phyloP scores from a whole-genome alignment of 2,329 filamentous ascomycete genomes.

The Verticillium tricorpus region DNA sequence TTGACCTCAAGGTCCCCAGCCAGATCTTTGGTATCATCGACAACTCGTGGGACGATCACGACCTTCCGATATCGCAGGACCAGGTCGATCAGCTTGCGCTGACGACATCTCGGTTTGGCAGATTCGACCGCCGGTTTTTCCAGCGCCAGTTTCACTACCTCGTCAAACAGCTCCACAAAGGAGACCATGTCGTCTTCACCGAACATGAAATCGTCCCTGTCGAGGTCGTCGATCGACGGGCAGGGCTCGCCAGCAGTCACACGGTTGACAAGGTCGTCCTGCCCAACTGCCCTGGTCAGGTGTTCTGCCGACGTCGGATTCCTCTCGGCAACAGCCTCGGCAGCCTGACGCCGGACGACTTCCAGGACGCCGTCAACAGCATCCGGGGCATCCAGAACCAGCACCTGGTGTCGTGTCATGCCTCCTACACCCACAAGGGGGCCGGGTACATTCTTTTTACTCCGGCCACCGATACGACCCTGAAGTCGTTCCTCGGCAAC shows the following conservation, averaged over 20 bases:
- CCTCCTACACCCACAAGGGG: constrained; percentile 63
- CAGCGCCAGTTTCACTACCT: constrained; percentile 67
- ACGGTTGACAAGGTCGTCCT: constrained; percentile 57
- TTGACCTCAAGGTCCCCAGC: constrained; percentile 65
- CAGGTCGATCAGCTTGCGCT: constrained; percentile 61
- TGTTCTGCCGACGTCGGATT: constrained; percentile 56
- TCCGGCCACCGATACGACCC: constrained; percentile 60
- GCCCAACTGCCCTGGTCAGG: constrained; percentile 52
- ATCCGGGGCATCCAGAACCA: constrained; percentile 58
- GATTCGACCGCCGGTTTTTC: constrained; percentile 65
- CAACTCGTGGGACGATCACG: constrained; percentile 71
- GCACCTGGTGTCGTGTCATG: constrained; percentile 67
- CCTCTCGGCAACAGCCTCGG: constrained; percentile 42
- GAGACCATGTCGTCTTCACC: constrained; percentile 58
- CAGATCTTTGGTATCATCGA: constrained; percentile 73
- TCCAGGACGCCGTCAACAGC: constrained; percentile 55
- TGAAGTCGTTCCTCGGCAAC: constrained; percentile 63
- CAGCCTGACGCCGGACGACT: constrained; percentile 45
- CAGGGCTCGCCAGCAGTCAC: constrained; percentile 28
- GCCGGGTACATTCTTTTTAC: constrained; percentile 62
- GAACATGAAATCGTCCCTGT: constrained; percentile 66
- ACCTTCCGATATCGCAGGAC: constrained; percentile 64
- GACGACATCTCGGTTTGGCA: constrained; percentile 54
- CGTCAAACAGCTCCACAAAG: constrained; percentile 57
- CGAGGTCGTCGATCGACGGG: constrained; percentile 58